Base-by-base conservation (phyloP, 495 filamentous ascomycete species). In the Pseudotulostoma volvatum region DNA sequence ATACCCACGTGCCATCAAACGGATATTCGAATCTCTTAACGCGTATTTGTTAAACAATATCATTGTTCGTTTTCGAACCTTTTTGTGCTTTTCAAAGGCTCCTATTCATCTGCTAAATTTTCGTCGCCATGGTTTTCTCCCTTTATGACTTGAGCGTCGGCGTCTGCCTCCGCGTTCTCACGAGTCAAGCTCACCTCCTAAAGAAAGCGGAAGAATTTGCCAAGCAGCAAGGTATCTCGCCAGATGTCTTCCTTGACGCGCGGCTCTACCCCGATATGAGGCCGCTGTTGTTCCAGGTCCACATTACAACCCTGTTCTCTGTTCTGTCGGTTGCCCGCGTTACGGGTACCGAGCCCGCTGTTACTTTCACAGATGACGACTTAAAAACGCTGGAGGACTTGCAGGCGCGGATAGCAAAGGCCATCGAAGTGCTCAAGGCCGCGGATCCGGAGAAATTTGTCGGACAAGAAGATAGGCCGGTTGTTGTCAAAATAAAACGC, bases 201-300 rank as follows among this genome's bases (percentile, higher is more conserved):
- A 37, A 45, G 36, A 48, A 49, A 33, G 49, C 37, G 36, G 49
- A 49, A 18, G 19, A 43, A 13, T 40, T 43, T 41, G 40, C 40
- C 18, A 32, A 37, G 15, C 37, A 46, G 21, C 42, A 50, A 17
- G 40, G 40, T 36, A 44, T 45, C 36, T 18, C 44, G 4, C 31
- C 41, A 31, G 9, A 31, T 8, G 39, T 37, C 5, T 28, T 42
- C 40, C 21, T 18, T 25, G 32, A 15, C 9, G 40, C 40, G 18
- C 31, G 40, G 4, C 21, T 41, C 39, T 30, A 41, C 34, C 18
- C 32, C 28, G 32, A 34, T 32, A 31, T 41, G 33, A 14, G 20
- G 39, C 31, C 33, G 16, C 44, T 73, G 15, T 42, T 53, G 34
- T 61, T 55, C 49, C 71, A 76, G 40, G 41, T 73, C 47, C 50